Conservation (phyloP, 2,329 filamentous ascomycete genomes). For the Fusarium sp. region DNA sequence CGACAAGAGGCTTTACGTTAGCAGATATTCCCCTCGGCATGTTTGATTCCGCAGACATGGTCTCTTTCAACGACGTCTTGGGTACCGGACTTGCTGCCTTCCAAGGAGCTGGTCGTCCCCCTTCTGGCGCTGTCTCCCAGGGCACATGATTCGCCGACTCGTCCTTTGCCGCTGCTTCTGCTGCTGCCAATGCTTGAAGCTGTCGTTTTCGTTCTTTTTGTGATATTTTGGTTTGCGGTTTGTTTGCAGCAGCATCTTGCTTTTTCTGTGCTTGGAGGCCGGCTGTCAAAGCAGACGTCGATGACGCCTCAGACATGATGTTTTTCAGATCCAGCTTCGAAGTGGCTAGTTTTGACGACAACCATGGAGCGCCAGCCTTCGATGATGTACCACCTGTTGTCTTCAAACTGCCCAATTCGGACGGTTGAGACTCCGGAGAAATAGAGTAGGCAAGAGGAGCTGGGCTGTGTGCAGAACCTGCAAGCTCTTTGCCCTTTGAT, state of each 20-base stretch:
- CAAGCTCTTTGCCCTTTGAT: conserved; percentile 45
- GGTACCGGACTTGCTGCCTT: conserved; percentile 65
- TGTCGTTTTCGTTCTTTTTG: conserved; percentile 93
- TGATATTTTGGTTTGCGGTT: conserved; percentile 73
- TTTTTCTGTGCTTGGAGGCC: conserved; percentile 65
- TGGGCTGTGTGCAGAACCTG: conserved; percentile 25
- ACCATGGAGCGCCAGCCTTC: conserved; percentile 62
- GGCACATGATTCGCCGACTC: conserved; percentile 52
- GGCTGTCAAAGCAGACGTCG: conserved; percentile 66
- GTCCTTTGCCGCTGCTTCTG: conserved; percentile 56
- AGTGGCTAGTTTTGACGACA: conserved; percentile 63
- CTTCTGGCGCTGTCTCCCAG: conserved; percentile 58
- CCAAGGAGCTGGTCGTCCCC: conserved; percentile 71
- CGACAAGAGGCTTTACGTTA: conserved; percentile 58
- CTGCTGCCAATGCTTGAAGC: conserved; percentile 72
- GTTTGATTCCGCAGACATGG: conserved; percentile 53
- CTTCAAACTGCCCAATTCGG: conserved; percentile 10
- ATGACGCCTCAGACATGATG: conserved; percentile 75
- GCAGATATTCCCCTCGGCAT: conserved; percentile 47
- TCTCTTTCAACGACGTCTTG: conserved; percentile 65
- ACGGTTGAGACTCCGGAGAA: conserved; percentile 32
- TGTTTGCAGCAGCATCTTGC: conserved; percentile 55
- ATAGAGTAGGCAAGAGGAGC: conserved; percentile 33
- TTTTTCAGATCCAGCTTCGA: conserved; percentile 79
- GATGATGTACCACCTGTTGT: conserved; percentile 12